These are phyloP conservation scores for Notholithocarpus densiflorus DNA, from an alignment of 306 rosid species.

Conservation along the genomic window DNA sequence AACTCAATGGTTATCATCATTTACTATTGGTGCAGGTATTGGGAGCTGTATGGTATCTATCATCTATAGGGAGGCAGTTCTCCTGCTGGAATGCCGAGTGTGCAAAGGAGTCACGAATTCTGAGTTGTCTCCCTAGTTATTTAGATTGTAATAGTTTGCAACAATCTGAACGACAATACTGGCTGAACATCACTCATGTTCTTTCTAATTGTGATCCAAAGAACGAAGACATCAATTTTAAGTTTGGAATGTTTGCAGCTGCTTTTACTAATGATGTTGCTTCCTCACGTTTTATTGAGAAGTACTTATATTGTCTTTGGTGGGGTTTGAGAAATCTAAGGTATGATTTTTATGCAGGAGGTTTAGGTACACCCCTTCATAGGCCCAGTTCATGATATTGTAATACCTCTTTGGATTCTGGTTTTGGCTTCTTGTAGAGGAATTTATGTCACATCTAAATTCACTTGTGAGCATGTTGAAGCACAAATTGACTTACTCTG, in stretches of 20 bases:
- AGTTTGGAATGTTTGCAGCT: conserved; percentile 77
- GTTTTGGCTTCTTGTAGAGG: no score
- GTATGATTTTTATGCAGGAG: conserved; percentile 24
- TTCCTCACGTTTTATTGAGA: conserved; percentile 46
- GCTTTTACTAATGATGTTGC: conserved; percentile 68
- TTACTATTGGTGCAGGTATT: conserved; percentile 40
- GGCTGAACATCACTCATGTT: conserved; percentile 62
- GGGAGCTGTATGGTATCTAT: conserved; percentile 82
- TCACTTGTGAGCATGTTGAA: no score
- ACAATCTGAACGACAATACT: conserved; percentile 45
- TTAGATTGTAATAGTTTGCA: conserved; percentile 55
- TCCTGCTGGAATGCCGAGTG: conserved; percentile 67
- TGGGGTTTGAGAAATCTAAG: conserved; percentile 83
- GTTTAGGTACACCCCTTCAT: neutral
- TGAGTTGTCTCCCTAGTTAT: conserved; percentile 52
- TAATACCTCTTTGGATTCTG: no score
- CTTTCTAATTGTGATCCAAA: conserved; percentile 46
- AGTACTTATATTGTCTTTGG: conserved; percentile 75
- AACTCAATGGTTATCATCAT: neutral
- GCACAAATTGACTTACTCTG: no score
- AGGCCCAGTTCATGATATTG: no score
- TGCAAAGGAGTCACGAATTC: conserved; percentile 30
- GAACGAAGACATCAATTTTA: conserved; percentile 37
- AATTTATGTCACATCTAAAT: no score
- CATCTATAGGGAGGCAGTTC: conserved; percentile 75